Conservation (phyloP, 495 filamentous ascomycete genomes). For the Clohesyomyces aquaticus region DNA sequence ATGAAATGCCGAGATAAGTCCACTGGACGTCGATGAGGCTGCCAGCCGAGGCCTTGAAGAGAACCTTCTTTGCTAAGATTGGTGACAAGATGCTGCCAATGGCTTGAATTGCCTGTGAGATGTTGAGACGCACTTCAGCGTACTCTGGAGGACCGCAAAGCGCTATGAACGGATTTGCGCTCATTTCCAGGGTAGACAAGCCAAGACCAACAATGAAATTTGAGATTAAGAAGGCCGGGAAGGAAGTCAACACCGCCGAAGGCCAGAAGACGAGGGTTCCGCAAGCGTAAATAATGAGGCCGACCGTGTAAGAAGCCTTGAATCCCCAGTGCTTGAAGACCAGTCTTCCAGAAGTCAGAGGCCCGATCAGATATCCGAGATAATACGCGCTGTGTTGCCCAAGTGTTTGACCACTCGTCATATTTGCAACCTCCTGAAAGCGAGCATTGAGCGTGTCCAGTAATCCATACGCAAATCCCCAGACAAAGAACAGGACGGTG, state of each 20-base stretch:
- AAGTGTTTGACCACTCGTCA: conserved; percentile 51
- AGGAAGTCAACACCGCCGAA: conserved; percentile 68
- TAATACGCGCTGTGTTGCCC: conserved; percentile 69
- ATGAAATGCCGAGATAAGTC: conserved; percentile 70
- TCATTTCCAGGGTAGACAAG: conserved; percentile 64
- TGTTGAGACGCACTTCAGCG: conserved; percentile 65
- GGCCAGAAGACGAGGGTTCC: conserved; percentile 76
- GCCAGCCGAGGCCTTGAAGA: conserved; percentile 59
- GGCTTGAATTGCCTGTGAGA: conserved; percentile 71
- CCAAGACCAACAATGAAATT: conserved; percentile 72
- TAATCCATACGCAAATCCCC: conserved; percentile 52
- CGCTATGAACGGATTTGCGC: conserved; percentile 69
- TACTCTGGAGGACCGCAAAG: conserved; percentile 70
- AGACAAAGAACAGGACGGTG: conserved; percentile 52
- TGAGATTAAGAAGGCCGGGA: conserved; percentile 65
- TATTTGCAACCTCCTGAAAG: conserved; percentile 46
- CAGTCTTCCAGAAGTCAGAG: conserved; percentile 60
- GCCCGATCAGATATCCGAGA: conserved; percentile 62
- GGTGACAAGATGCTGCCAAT: conserved; percentile 66
- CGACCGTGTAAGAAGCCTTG: conserved; percentile 67
- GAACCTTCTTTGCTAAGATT: conserved; percentile 63
- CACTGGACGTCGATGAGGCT: conserved; percentile 68
- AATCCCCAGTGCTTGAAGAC: conserved; percentile 68
- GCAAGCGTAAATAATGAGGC: conserved; percentile 65
- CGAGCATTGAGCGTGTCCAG: conserved; percentile 49